Evolutionary conservation across 371 early-diverging fungal genomes (phyloP).

Genomic region (Apophysomyces ossiformis): DNA sequence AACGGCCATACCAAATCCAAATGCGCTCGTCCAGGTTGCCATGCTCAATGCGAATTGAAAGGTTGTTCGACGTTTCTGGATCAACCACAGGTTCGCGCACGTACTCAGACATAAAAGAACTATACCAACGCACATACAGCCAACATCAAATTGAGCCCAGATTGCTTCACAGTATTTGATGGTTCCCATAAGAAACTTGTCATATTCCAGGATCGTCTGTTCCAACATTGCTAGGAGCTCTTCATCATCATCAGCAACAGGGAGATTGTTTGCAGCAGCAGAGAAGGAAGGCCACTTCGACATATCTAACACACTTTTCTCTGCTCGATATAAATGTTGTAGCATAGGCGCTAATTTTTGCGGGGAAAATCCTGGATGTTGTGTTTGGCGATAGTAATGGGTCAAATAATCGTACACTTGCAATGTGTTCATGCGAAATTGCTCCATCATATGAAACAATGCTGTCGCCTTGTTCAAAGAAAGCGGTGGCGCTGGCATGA

Average conservation of each 20-base stretch:
- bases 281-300: slow-evolving; percentile 37
- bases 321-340: slow-evolving; percentile 33
- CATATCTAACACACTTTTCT: slow-evolving; percentile 25
- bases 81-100: slow-evolving; percentile 15
- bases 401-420: slow-evolving; percentile 80
- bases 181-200: slow-evolving; percentile 65
- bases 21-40: background rate
- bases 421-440: slow-evolving; percentile 73
- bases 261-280: background rate
- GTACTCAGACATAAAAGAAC: slow-evolving; percentile 40
- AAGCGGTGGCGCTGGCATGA: slow-evolving; percentile 25
- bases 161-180: slow-evolving; percentile 76
- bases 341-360: slow-evolving; percentile 23
- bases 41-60: background rate
- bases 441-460: slow-evolving; percentile 57
- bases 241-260: slow-evolving; percentile 15
- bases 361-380: slow-evolving; percentile 39
- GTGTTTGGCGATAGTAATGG: slow-evolving; percentile 45
- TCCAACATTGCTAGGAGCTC: slow-evolving; percentile 29
- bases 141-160: slow-evolving; percentile 93
- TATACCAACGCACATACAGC: slow-evolving; percentile 67
- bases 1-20: background rate
- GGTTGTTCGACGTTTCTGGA: slow-evolving; percentile 5
- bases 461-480: slow-evolving; percentile 28
- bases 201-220: slow-evolving; percentile 53